Evolutionary conservation across 2,329 filamentous ascomycete genomes (phyloP).

Genomic region (Mariannaea elegans): DNA sequence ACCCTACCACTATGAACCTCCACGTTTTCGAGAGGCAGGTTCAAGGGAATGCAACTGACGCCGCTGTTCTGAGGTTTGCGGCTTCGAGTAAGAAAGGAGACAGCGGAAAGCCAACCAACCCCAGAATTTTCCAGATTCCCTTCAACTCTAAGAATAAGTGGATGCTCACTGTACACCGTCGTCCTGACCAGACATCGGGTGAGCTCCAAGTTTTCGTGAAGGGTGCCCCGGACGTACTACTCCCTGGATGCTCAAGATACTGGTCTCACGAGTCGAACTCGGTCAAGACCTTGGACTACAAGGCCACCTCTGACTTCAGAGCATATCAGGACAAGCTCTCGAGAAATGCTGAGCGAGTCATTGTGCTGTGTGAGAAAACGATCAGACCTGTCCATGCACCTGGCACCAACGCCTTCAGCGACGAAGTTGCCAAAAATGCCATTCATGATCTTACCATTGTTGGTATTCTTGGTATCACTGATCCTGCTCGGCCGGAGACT

Average conservation of each 20-base stretch:
- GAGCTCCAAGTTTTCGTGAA: slow-evolving; percentile 59
- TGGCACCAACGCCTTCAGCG: slow-evolving; percentile 58
- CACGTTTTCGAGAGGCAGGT: slow-evolving; percentile 47
- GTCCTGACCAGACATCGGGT: slow-evolving; percentile 32
- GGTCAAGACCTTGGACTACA: slow-evolving; percentile 46
- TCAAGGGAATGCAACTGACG: slow-evolving; percentile 55
- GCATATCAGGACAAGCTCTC: slow-evolving; percentile 52
- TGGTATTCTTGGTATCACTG: slow-evolving; percentile 61
- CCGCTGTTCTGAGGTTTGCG: slow-evolving; percentile 52
- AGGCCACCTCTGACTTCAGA: slow-evolving; percentile 45
- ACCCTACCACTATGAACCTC: slow-evolving; percentile 47
- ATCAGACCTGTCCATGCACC: slow-evolving; percentile 38
- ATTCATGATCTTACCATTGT: slow-evolving; percentile 56
- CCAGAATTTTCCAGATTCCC: slow-evolving; percentile 51
- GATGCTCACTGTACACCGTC: slow-evolving; percentile 50
- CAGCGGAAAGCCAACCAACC: slow-evolving; percentile 25
- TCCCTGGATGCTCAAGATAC: slow-evolving; percentile 30
- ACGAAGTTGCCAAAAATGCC: slow-evolving; percentile 55
- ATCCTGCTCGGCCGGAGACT: slow-evolving; percentile 56
- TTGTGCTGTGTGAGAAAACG: slow-evolving; percentile 52
- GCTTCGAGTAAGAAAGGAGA: slow-evolving; percentile 36
- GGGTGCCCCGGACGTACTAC: slow-evolving; percentile 56
- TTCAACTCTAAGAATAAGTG: slow-evolving; percentile 63
- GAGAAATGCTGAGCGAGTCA: slow-evolving; percentile 53
- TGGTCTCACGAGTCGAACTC: slow-evolving; percentile 45